Base-by-base conservation (phyloP, 176 grass and related monocot genomes). In the Poa pratensis region DNA sequence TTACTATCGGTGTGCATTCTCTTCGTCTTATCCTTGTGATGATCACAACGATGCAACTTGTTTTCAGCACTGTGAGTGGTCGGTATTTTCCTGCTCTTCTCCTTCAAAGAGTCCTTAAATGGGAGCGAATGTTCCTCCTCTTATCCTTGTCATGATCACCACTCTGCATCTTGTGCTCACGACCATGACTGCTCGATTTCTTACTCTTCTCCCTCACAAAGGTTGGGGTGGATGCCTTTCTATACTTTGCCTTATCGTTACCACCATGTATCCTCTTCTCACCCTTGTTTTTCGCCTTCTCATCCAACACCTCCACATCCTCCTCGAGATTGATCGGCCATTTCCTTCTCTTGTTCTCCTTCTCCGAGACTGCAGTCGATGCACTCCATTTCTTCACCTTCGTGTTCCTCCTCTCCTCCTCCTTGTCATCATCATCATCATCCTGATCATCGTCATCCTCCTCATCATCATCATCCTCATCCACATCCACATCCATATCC, bases 141-240 rank as follows among this genome's bases (percentile, higher is more conserved):
- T 55, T 74, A 20, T 34, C 57, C 59, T 66, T 80, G 46, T 42
- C 32, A 81, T 30, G 40, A n/a, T 80, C 24, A 46, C 5, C 16
- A 64, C 2, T 48, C 2, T 30, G 51, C 13, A 26, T 58, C 18
- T 74, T 62, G 20, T 80, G 50, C 20, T 80, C 22, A 30, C 18
- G 1, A 9, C 15, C 20, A 70, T 26, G 16, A 15, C 13, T 72
- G 53, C 12, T 13, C 74, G 14, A 27, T 40, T 72, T 28, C 42
- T 43, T 63, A 62, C 83, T 83, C 37, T 39, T n/a, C 77, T 26
- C 11, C 82, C 76, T 13, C 32, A 75, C 77, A 50, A n/a, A 19
- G 32, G 28, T 64, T 7, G 32, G 5, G 11, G 15, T 24, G 22
- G 30, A 9, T 2, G 4, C 6, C 54, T 53, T 83, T 55, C 5